Percentiles rank a stretch among this genome's conserved stretches.
phyloP scores from a whole-genome alignment of 2,329 filamentous ascomycete genomes.

The Hypoxylon sp. region DNA sequence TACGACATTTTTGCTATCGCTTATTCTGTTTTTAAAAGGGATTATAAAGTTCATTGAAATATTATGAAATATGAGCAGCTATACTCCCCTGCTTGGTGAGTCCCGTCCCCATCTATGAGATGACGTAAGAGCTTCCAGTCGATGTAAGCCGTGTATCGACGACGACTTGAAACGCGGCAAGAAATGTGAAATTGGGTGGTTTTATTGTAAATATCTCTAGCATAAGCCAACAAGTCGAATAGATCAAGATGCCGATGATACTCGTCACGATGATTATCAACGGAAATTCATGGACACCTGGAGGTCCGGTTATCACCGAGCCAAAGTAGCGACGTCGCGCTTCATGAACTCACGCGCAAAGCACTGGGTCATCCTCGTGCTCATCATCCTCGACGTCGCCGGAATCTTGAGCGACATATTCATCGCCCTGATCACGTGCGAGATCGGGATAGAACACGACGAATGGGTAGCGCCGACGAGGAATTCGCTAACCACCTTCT shows the following conservation, averaged over 20 bases:
- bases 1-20: background rate
- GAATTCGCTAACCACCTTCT: slow-evolving; percentile 63
- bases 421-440: slow-evolving; percentile 65
- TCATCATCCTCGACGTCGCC: slow-evolving; percentile 63
- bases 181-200: background rate
- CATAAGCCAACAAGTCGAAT: slow-evolving; percentile 22
- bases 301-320: slow-evolving; percentile 27
- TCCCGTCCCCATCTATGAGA: slow-evolving; percentile 17
- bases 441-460: slow-evolving; percentile 59
- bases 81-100: slow-evolving; percentile 48
- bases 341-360: slow-evolving; percentile 59
- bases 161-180: background rate
- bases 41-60: background rate
- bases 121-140: slow-evolving; percentile 28
- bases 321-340: slow-evolving; percentile 37
- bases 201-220: background rate
- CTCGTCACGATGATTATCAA: background rate
- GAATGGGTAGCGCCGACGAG: slow-evolving; percentile 60
- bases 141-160: slow-evolving; percentile 1
- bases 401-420: slow-evolving; percentile 65
- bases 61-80: slow-evolving; percentile 41
- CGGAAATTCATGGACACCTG: slow-evolving; percentile 17
- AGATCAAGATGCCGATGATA: slow-evolving; percentile 25
- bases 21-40: slow-evolving; percentile 1
- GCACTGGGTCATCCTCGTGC: slow-evolving; percentile 62